Conservation (phyloP, 1,284 basidiomycete genomes). For the Pascua sp. region DNA sequence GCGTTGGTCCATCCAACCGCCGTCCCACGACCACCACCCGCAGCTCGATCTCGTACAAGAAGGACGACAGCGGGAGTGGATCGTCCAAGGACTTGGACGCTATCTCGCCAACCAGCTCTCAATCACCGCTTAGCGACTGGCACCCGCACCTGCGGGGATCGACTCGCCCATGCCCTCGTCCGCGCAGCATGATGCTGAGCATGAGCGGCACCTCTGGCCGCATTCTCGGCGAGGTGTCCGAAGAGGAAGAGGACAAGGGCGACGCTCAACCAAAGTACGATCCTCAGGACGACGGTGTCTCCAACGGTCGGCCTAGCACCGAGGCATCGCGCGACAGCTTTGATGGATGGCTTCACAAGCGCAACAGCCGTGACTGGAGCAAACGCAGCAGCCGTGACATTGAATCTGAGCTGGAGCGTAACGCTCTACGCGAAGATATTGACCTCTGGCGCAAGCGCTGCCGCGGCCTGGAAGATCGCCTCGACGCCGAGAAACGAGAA, state of each 20-base stretch:
- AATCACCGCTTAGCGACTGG: constrained; percentile 20
- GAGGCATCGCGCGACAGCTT: constrained; percentile 22
- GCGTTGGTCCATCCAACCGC: background rate
- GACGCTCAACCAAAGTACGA: background rate
- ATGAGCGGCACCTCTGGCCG: constrained; percentile 23
- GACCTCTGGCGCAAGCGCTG: constrained; percentile 41
- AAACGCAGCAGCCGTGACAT: constrained; percentile 22
- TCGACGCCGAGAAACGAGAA: constrained; percentile 38
- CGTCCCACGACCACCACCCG: constrained; percentile 13
- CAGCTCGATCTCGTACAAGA: constrained; percentile 44
- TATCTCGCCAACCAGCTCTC: constrained; percentile 5
- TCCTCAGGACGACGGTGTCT: constrained; percentile 7
- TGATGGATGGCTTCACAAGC: constrained; percentile 6
- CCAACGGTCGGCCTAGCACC: constrained; percentile 9
- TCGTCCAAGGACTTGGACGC: constrained; percentile 13
- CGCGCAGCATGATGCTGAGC: constrained; percentile 25
- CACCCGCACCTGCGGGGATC: constrained; percentile 3
- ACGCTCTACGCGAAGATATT: constrained; percentile 41
- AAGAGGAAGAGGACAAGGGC: constrained; percentile 31
- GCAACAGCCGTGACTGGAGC: background rate
- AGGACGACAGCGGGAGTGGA: constrained; percentile 25
- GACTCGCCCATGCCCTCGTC: constrained; percentile 36
- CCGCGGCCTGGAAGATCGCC: constrained; percentile 31
- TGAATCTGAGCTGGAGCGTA: constrained; percentile 44
- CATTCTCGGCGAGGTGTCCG: constrained; percentile 39